Conservation (phyloP, 805 yeast genomes). For the Pichia manshurica region DNA sequence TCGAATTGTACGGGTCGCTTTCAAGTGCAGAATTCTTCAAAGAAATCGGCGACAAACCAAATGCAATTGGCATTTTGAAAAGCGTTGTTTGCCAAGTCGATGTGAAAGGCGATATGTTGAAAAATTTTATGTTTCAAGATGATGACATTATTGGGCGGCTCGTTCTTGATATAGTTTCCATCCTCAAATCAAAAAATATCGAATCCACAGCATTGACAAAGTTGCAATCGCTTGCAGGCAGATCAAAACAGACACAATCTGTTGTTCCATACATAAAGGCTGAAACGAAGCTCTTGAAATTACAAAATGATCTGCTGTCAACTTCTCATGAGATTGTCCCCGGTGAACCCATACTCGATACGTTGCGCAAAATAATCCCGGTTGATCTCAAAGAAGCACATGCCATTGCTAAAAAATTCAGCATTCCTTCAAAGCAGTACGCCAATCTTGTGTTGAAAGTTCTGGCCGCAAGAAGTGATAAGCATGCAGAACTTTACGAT, state of each 20-base stretch:
- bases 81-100: constrained; percentile 32
- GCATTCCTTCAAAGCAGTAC: constrained; percentile 50
- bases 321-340: background rate
- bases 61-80: constrained; percentile 37
- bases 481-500: constrained; percentile 47
- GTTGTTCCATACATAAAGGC: constrained; percentile 40
- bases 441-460: constrained; percentile 49
- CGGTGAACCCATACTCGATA: constrained; percentile 38
- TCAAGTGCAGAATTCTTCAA: constrained; percentile 66
- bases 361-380: constrained; percentile 40
- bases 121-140: constrained; percentile 58
- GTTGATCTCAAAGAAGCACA: constrained; percentile 46
- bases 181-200: background rate
- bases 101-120: constrained; percentile 32
- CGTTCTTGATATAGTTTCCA: background rate
- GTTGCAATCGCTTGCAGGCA: constrained; percentile 12
- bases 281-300: constrained; percentile 34
- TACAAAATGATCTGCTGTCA: constrained; percentile 34
- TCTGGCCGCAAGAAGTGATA: constrained; percentile 46
- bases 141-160: constrained; percentile 49
- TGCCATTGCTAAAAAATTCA: constrained; percentile 46
- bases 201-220: background rate
- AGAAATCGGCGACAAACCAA: constrained; percentile 44
- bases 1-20: constrained; percentile 48
- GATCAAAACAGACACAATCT: constrained; percentile 29